Base-by-base conservation (phyloP, 495 filamentous ascomycete species). In the Jackrogersella multiformis region DNA sequence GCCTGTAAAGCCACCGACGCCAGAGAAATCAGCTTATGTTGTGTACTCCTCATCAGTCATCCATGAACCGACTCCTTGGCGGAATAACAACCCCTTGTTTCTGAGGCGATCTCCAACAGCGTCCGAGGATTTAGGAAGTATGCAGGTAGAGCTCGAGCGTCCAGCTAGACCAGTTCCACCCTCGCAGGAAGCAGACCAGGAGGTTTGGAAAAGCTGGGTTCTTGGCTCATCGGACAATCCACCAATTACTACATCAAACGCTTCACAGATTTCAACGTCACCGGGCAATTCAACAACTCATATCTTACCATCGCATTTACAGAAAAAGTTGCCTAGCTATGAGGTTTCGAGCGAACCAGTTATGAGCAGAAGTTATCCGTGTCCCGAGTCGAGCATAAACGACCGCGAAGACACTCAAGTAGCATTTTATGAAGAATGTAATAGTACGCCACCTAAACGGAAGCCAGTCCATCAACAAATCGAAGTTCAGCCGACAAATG, bases 71-170 rank as follows among this genome's bases (percentile, higher is more conserved):
- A 34, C 26, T 7, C 73, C 73, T 65, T 65, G 44, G 23, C 67
- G 70, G n/a, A 53, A 36, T 36, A 42, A 44, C 2, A 23, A 60
- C 21, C 61, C 61, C 16, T 36, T 34, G 12, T 56, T 73, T 15
- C 59, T 71, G 13, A 16, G 61, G 30, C 71, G 67, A 70, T 69
- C 67, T 23, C 67, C 73, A 1, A 41, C 61, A 2, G 28, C 13
- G 5, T 69, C 70, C 1, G 67, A 73, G 16, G 64, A 69, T 51
- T n/a, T 51, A 41, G 65, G 64, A 16, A 75, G 73, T 39, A 63
- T 75, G 61, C 24, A 60, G 21, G 73, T 75, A 23, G 70, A 75
- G 48, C 61, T 65, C 38, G 70, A 69, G 13, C 61, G 32, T 21
- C 68, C 59, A 21, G 15, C 38, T 20, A 44, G 41, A 18, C 38